Conservation (phyloP, 169 alveolate species). For the Neospora caninum region DNA sequence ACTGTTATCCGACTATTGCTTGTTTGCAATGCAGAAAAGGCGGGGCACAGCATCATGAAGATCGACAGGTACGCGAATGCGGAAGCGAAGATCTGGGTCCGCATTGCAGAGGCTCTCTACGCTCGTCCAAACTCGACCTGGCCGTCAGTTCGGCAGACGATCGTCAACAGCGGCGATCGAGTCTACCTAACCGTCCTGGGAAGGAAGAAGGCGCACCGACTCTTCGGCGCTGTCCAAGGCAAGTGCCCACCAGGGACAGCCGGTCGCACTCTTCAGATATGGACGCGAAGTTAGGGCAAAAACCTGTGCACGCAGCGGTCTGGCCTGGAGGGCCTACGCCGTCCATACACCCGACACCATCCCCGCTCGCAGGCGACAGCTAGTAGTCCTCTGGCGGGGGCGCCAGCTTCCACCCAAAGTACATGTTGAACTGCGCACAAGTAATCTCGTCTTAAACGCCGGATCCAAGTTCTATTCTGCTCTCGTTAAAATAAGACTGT, state of each 20-base stretch:
- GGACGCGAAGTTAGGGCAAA: too few relatives aligned
- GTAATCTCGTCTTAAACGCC: too few relatives aligned
- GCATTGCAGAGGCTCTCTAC: constrained; percentile 21
- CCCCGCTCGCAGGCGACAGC: too few relatives aligned
- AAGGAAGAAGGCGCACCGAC: not conserved
- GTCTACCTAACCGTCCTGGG: constrained; percentile 7
- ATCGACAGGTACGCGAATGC: constrained; percentile 11
- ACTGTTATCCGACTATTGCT: not conserved
- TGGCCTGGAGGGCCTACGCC: too few relatives aligned
- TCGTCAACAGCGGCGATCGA: not conserved
- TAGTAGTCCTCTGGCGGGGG: too few relatives aligned
- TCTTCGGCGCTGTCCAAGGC: constrained; percentile 10
- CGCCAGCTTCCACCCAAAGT: too few relatives aligned
- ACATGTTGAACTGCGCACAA: too few relatives aligned
- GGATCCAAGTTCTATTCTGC: too few relatives aligned
- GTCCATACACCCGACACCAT: too few relatives aligned
- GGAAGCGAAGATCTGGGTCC: constrained; percentile 5
- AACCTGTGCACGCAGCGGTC: too few relatives aligned
- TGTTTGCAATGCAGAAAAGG: not conserved
- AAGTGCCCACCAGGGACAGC: not conserved
- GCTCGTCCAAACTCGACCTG: not conserved
- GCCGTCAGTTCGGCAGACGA: not conserved
- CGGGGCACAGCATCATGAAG: not conserved
- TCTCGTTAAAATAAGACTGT: too few relatives aligned
- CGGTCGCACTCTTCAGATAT: not conserved